phyloP scores from a whole-genome alignment of 257 asterid genomes.

The Gentiana macrophylla region DNA sequence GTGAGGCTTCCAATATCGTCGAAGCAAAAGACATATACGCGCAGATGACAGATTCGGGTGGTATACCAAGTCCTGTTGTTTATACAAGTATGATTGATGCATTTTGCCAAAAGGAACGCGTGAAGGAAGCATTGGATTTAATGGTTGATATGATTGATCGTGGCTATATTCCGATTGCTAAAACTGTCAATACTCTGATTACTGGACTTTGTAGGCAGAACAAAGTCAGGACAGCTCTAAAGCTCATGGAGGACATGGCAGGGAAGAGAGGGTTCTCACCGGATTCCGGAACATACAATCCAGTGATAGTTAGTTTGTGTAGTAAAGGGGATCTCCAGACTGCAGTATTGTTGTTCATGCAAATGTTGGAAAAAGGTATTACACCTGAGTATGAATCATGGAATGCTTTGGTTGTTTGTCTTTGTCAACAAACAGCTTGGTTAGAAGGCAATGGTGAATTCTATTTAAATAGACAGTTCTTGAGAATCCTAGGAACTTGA shows the following conservation, averaged over 20 bases:
- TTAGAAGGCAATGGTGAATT: conserved; percentile 17
- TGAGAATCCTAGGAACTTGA: conserved; percentile 16
- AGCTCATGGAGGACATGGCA: conserved; percentile 59
- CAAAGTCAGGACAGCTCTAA: conserved; percentile 32
- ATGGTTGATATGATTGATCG: conserved; percentile 42
- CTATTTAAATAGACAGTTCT: conserved; percentile 21
- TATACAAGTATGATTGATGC: conserved; percentile 40
- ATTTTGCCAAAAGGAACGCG: conserved; percentile 30
- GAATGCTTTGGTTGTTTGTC: conserved; percentile 36
- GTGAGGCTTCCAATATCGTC: conserved; percentile 25
- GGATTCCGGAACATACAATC: conserved; percentile 47
- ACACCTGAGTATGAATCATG: conserved; percentile 39
- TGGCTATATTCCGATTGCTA: conserved; percentile 39
- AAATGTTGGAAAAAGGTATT: conserved; percentile 54
- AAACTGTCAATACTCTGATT: conserved; percentile 44
- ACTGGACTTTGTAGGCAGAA: conserved; percentile 50
- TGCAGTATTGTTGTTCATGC: conserved; percentile 29
- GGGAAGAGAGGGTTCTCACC: conserved; percentile 33
- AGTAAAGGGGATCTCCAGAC: conserved; percentile 36
- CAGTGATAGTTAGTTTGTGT: conserved; percentile 30
- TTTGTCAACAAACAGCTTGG: conserved; percentile 14
- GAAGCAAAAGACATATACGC: conserved; percentile 40
- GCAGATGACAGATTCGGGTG: conserved; percentile 43
- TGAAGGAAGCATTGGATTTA: conserved; percentile 57
- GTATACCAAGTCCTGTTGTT: conserved; percentile 50